A percentile compares a stretch with the other conserved stretches of the same genome.
phyloP scores from a whole-genome alignment of 2,329 filamentous ascomycete species.

The Beauveria caledonica region DNA sequence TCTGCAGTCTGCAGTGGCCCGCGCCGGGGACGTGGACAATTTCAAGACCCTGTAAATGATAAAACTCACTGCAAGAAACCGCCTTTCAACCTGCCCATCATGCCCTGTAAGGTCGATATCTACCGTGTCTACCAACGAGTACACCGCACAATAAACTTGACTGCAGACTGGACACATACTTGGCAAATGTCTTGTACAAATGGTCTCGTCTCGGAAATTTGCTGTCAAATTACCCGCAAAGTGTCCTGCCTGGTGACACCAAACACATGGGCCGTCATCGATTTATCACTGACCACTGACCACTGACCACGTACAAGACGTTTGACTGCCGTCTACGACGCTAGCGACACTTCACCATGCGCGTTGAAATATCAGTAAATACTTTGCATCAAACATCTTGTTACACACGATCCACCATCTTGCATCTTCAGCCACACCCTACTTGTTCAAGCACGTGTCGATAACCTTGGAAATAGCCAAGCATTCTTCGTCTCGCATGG shows the following conservation, averaged over 20 bases:
- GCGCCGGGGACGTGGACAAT: not conserved
- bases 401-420: no score
- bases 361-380: no score
- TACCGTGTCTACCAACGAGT: not conserved
- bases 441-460: slow-evolving; percentile 10
- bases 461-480: slow-evolving; percentile 17
- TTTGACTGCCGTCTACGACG: no score
- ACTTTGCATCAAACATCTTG: no score
- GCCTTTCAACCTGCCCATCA: not conserved
- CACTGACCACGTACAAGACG: no score
- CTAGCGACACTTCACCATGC: no score
- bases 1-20: not conserved
- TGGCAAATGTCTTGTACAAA: not conserved
- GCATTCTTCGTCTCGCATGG: slow-evolving; percentile 40
- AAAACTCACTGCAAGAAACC: not conserved
- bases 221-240: not conserved
- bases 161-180: not conserved
- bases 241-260: not conserved
- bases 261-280: no score
- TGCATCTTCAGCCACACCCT: not conserved
- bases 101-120: not conserved
- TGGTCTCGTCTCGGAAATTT: not conserved
- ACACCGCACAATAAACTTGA: no score
- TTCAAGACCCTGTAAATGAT: not conserved
- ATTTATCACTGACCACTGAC: no score